Evolutionary conservation across 75 land plant species (phyloP).

Genomic region (Cupressus sempervirens): DNA sequence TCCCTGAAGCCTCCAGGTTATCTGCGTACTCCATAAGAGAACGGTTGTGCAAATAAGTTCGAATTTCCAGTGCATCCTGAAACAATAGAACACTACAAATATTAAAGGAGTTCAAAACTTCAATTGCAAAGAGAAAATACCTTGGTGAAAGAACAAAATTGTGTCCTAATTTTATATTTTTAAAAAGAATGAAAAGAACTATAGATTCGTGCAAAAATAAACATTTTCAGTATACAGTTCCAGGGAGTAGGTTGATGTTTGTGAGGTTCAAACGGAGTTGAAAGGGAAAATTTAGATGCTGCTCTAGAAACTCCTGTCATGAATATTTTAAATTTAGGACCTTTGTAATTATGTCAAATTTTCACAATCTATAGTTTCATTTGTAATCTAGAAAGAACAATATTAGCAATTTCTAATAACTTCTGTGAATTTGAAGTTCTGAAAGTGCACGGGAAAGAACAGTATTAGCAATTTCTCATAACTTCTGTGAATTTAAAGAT

Average conservation of each 20-base stretch:
- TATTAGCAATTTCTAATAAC: too few species aligned
- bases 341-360: too few species aligned
- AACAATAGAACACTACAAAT: background rate
- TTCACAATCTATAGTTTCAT: too few species aligned
- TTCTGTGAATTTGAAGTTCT: too few species aligned
- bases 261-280: background rate
- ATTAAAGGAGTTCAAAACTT: background rate
- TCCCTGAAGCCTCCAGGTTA: conserved; percentile 49
- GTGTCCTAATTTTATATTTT: background rate
- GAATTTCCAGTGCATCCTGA: conserved; percentile 64
- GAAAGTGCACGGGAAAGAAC: too few species aligned
- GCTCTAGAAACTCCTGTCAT: too few species aligned
- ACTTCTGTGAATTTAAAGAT: too few species aligned
- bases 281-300: background rate
- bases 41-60: conserved; percentile 59
- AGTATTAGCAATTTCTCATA: too few species aligned
- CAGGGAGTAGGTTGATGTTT: background rate
- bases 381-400: too few species aligned
- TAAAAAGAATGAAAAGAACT: background rate
- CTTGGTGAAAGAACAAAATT: too few species aligned
- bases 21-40: conserved; percentile 62
- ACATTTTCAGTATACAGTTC: background rate
- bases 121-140: background rate
- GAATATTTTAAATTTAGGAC: too few species aligned
- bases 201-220: background rate